These are phyloP conservation scores for Fistulina hepatica DNA, from an alignment of 1,284 basidiomycete species.

Conservation along the genomic window DNA sequence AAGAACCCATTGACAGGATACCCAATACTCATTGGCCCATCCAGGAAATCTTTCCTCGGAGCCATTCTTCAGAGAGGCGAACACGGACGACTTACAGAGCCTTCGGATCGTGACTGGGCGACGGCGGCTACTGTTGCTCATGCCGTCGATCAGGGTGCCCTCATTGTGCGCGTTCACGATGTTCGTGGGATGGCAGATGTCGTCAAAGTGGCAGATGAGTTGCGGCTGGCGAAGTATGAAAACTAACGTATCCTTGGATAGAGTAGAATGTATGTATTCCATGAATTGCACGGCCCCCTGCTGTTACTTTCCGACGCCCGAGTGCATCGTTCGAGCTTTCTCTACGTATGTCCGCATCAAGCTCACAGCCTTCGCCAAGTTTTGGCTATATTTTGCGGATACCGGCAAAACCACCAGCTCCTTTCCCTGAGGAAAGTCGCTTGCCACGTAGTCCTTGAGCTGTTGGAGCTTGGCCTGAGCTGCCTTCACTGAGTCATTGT, in stretches of 20 bases:
- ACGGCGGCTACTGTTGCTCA: slow-evolving; percentile 75
- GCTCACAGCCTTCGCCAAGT: slow-evolving; percentile 54
- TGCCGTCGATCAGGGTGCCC: slow-evolving; percentile 65
- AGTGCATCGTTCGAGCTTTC: too few species aligned
- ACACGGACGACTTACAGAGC: slow-evolving; percentile 36
- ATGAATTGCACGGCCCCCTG: too few species aligned
- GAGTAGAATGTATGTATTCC: too few species aligned
- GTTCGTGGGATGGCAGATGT: slow-evolving; percentile 54
- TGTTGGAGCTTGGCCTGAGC: slow-evolving; percentile 47
- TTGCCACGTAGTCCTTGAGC: slow-evolving; percentile 43
- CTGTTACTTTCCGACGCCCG: too few species aligned
- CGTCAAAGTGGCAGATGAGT: slow-evolving; percentile 32
- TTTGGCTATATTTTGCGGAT: slow-evolving; percentile 76
- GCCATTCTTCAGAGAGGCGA: slow-evolving; percentile 39
- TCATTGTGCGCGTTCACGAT: slow-evolving; percentile 81
- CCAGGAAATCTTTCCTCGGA: slow-evolving; percentile 79
- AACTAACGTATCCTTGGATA: too few species aligned
- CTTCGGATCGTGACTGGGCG: slow-evolving; percentile 66
- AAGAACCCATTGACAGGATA: slow-evolving; percentile 50
- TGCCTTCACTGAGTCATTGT: slow-evolving; percentile 34
- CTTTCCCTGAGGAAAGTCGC: slow-evolving; percentile 10
- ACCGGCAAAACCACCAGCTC: slow-evolving; percentile 58
- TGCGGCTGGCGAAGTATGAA: too few species aligned
- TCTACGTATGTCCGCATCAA: slow-evolving; percentile 58
- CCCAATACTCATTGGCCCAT: slow-evolving; percentile 71